These are phyloP conservation scores for Aspergillus carlsbadensis DNA, from an alignment of 495 filamentous ascomycete genomes.

Conservation along the genomic window DNA sequence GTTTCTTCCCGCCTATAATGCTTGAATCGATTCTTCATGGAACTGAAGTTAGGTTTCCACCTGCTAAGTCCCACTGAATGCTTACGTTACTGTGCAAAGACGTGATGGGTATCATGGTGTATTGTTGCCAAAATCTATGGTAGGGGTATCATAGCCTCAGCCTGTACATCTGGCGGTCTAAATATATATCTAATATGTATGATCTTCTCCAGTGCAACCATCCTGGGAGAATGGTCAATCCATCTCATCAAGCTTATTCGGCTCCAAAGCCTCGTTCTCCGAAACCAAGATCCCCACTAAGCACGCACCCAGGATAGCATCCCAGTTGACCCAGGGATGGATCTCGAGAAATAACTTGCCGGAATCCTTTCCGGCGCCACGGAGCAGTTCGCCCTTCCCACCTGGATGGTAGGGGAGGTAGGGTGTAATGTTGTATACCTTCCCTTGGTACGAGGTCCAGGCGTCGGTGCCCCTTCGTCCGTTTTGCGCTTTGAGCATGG, in stretches of 20 bases:
- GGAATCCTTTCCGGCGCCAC: slow-evolving; percentile 66
- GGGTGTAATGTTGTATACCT: slow-evolving; percentile 90
- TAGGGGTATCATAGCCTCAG: slow-evolving; percentile 11
- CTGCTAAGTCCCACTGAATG: too few relatives aligned
- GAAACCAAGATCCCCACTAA: slow-evolving; percentile 81
- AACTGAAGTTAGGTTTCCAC: too few relatives aligned
- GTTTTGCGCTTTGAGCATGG: slow-evolving; percentile 68
- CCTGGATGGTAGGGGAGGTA: slow-evolving; percentile 92
- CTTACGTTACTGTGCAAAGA: too few relatives aligned
- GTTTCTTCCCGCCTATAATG: too few relatives aligned
- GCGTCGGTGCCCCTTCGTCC: slow-evolving; percentile 80
- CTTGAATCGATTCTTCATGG: too few relatives aligned
- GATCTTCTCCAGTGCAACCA: neutral
- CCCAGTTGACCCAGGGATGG: slow-evolving; percentile 98
- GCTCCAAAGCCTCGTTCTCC: slow-evolving; percentile 59
- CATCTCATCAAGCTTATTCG: slow-evolving; percentile 65
- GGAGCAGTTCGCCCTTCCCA: slow-evolving; percentile 80
- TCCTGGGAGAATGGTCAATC: slow-evolving; percentile 45
- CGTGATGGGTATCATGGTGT: neutral
- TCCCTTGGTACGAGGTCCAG: slow-evolving; percentile 83
- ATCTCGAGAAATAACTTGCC: slow-evolving; percentile 85
- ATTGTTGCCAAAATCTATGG: neutral
- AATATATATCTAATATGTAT: slow-evolving; percentile 1
- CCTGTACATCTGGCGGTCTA: neutral
- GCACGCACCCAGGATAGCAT: slow-evolving; percentile 86